Base-by-base conservation (phyloP, 2,329 filamentous ascomycete genomes). In the Parastagonospora nodorum region DNA sequence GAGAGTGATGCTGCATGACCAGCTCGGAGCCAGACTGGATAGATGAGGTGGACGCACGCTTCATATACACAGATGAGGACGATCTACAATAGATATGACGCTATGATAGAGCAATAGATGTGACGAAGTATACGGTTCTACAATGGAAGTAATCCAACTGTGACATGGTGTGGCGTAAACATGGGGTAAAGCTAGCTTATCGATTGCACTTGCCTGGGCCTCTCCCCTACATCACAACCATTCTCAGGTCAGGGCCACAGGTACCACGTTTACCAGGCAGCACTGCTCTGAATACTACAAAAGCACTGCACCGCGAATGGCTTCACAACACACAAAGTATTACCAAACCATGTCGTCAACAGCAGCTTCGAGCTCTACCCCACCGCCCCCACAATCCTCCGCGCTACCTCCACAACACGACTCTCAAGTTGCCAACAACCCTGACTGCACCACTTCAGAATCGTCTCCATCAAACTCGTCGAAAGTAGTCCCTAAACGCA, bases 401-500 rank as follows among this genome's bases (percentile, higher is more conserved):
- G 57, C 60, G 28, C 42, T 68, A 44, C 69, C 64, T 32, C 64
- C 60, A 29, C 45, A 62, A n/a, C 39, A 55, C 40, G 36, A 46
- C 9, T 33, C 51, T 12, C 44, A 29, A 30, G 32, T 36, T 8
- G 10, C 27, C 35, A 42, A 45, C 29, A 53, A 40, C 29, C 19
- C 46, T 14, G 31, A 51, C 28, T 16, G 40, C 16, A 19, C 24
- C 19, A 39, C 32, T 11, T 27, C 42, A 8, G 12, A 43, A 2
- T 19, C 44, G 29, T 15, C 42, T 4, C 46, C 51, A 10, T 12
- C 36, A 16, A 14, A 47, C 10, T 16, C 45, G 12, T 52, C 49
- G 1, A 61, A 51, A 37, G 57, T 68, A 12, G 65, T 61, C 14
- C 70, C 72, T 1, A 38, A 52, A 8, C 72, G 73, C n/a, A 72